phyloP scores from a whole-genome alignment of 768 basidiomycete species.

The Tylopilus sp. region DNA sequence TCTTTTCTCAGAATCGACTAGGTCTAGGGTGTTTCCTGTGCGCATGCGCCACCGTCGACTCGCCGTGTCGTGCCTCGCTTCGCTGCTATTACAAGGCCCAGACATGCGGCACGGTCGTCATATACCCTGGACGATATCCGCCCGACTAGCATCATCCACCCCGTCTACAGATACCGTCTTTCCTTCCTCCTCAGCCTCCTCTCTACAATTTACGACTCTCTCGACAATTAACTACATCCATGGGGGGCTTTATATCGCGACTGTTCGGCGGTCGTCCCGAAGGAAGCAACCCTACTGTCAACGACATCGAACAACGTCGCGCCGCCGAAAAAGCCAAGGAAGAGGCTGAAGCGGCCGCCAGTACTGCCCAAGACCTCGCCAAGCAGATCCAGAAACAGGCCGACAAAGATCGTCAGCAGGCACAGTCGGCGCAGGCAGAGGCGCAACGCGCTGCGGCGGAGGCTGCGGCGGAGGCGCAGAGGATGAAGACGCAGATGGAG shows the following conservation, averaged over 20 bases:
- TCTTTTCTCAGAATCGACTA: background rate
- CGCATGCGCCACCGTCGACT: background rate
- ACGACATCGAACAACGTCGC: conserved; percentile 10
- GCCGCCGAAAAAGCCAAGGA: conserved; percentile 4
- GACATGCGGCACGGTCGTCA: background rate
- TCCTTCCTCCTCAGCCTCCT: background rate
- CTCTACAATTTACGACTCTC: background rate
- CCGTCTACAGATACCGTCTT: background rate
- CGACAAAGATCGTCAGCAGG: conserved; percentile 10
- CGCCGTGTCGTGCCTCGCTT: background rate
- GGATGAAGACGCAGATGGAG: conserved; percentile 13
- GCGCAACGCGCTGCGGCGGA: conserved; percentile 3
- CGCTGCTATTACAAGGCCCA: background rate
- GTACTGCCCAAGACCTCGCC: background rate
- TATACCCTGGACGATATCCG: background rate
- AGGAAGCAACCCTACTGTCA: conserved; percentile 9
- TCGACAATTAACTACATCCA: background rate
- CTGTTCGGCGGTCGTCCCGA: conserved; percentile 8
- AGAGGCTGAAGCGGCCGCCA: background rate
- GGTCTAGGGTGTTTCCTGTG: conserved; percentile 1
- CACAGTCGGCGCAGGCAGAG: conserved; percentile 3
- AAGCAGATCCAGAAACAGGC: conserved; percentile 2
- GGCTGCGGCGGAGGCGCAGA: conserved; percentile 4
- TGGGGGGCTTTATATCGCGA: conserved; percentile 10
- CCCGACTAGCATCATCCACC: background rate